Base-by-base conservation (phyloP, 2,329 filamentous ascomycete species). In the Colletotrichum tamarilloi region DNA sequence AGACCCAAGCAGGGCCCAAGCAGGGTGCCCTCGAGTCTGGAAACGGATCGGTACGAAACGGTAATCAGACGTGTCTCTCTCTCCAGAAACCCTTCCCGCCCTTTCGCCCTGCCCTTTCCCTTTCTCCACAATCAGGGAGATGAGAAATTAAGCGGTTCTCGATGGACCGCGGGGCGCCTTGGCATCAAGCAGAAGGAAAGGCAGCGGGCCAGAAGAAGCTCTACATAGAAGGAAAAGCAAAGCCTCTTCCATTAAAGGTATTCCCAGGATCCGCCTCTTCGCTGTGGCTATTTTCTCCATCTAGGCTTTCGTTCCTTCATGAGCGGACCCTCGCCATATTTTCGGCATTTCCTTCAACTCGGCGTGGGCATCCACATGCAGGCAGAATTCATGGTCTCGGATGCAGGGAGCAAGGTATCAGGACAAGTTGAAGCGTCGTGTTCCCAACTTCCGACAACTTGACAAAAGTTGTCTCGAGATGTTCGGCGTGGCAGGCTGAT, bases 1-100 rank as follows among this genome's bases (percentile, higher is more conserved):
- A 22, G 22, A 32, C 62, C 55, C 62, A 66, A 60, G 32, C 58
- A 46, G 46, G 55, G 11, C 62, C 55, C 68, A 66, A 60, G 32
- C 52, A 46, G 46, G 55, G 53, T 42, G 14, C 14, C 19, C 38
- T 42, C 14, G 16, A 42, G 32, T 70, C 62, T 59, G 38, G 42
- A 22, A 59, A 52, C 53, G 42, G 19, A 16, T 63, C 30, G 55
- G 38, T 52, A 52, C 32, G 32, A 24, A 16, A 38, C 7, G 58
- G 59, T 24, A 32, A 63, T 55, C 49, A 56, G 60, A 14, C 42
- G 19, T 19, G 14, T 49, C 19, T 22, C 42, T 46, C 42, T 49
- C 30, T 26, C 19, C 19, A 28, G 26, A 19, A 63, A 52, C 22
- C 19, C 42, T 49, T 49, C 19, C 42, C 42, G 42, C 42, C 42